These are phyloP conservation scores for Colletotrichum zoysiae DNA, from an alignment of 2,329 filamentous ascomycete genomes.

Conservation along the genomic window DNA sequence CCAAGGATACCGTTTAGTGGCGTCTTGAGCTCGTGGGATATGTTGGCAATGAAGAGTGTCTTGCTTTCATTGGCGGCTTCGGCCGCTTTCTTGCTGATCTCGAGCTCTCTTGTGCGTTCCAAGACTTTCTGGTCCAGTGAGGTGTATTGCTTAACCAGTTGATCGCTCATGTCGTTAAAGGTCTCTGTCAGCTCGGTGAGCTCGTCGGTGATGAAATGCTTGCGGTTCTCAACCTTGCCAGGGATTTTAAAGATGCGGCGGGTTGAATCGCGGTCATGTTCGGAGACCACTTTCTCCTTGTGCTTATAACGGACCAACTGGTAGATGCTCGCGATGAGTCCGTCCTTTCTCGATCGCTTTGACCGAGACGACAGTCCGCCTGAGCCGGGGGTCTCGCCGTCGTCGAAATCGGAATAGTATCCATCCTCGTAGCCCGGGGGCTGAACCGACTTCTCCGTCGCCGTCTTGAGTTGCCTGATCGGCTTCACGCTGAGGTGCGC, in stretches of 20 bases:
- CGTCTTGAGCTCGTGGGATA: conserved; percentile 88
- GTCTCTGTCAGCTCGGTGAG: conserved; percentile 84
- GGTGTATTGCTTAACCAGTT: conserved; percentile 87
- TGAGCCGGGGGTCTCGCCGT: conserved; percentile 58
- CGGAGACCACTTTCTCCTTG: conserved; percentile 45
- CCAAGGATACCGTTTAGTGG: conserved; percentile 96
- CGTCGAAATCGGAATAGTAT: conserved; percentile 59
- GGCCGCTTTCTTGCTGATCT: conserved; percentile 90
- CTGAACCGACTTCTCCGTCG: conserved; percentile 79
- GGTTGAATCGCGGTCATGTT: conserved; percentile 54
- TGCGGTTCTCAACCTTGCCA: conserved; percentile 80
- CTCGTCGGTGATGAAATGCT: conserved; percentile 85
- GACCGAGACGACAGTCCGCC: conserved; percentile 53
- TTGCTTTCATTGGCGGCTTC: conserved; percentile 98
- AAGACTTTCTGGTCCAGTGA: conserved; percentile 86
- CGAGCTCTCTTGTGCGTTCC: conserved; percentile 84
- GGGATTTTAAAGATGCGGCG: conserved; percentile 84
- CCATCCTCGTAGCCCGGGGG: conserved; percentile 71
- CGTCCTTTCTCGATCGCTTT: conserved; percentile 58
- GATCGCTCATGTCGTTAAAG: conserved; percentile 95
- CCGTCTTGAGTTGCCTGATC: conserved; percentile 80
- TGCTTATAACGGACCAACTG: conserved; percentile 43
- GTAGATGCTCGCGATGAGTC: conserved; percentile 36
- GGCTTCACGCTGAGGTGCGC: conserved; percentile 86
- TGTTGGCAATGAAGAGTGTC: conserved; percentile 97